Evolutionary conservation across 2,329 filamentous ascomycete genomes (phyloP).

Genomic region (Phaeosphaeriaceae sp.): DNA sequence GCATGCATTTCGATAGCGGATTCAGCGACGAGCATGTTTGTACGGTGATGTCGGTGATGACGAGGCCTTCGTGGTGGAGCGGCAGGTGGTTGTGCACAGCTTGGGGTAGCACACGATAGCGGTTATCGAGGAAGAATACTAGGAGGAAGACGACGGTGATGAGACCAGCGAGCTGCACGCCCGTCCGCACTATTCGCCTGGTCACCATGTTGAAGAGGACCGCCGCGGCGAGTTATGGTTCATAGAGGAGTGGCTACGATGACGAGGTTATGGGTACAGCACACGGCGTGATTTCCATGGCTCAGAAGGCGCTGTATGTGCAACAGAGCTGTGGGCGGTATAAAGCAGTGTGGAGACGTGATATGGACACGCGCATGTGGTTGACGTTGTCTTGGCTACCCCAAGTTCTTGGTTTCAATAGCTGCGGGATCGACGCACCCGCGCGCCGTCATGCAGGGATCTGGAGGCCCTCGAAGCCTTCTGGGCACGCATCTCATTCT

Average conservation of each 20-base stretch:
- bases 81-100: conserved; percentile 88
- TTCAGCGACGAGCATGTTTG: conserved; percentile 78
- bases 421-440: conserved; percentile 18
- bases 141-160: conserved; percentile 69
- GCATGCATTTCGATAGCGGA: conserved; percentile 74
- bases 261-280: conserved; percentile 5
- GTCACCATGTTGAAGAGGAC: conserved; percentile 41
- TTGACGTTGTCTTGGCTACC: conserved; percentile 23
- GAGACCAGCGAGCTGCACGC: conserved; percentile 75
- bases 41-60: conserved; percentile 86
- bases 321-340: background rate
- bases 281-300: conserved; percentile 19
- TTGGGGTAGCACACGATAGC: conserved; percentile 84
- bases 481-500: background rate
- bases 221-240: too few species aligned
- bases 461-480: background rate
- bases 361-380: conserved; percentile 9
- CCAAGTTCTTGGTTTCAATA: conserved; percentile 12
- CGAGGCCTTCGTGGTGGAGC: conserved; percentile 77
- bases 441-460: conserved; percentile 4
- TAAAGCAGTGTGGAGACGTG: conserved; percentile 9
- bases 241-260: conserved; percentile 16
- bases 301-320: conserved; percentile 4
- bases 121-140: conserved; percentile 84
- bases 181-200: conserved; percentile 61